Percentiles rank a stretch among this genome's conserved stretches.
phyloP scores from a whole-genome alignment of 805 yeast genomes.

The Yarrowia bubula region DNA sequence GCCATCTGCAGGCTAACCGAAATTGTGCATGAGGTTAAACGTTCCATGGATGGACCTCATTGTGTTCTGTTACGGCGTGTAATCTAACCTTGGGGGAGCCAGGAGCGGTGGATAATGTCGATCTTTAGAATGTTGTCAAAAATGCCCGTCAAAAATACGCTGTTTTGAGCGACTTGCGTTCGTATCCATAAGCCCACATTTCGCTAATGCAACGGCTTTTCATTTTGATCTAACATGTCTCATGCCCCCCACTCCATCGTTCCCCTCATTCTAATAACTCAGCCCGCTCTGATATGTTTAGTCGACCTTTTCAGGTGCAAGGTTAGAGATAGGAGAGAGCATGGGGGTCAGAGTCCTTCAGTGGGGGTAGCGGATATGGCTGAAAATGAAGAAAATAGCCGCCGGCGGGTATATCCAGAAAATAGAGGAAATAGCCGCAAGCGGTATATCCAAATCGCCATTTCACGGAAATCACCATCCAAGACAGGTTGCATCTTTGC shows the following conservation, averaged over 20 bases:
- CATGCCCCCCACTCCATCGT: not conserved
- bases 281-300: not conserved
- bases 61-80: no score
- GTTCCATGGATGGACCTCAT: not conserved
- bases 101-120: no score
- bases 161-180: not conserved
- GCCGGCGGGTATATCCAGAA: no score
- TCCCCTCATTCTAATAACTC: slow-evolving; percentile 8
- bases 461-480: not conserved
- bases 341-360: not conserved
- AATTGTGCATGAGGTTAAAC: not conserved
- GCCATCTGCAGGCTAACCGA: not conserved
- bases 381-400: no score
- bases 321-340: not conserved
- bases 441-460: no score
- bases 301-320: not conserved
- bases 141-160: no score
- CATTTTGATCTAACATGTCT: not conserved
- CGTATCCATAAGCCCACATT: no score
- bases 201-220: not conserved
- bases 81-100: not conserved
- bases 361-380: no score
- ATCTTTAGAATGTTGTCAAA: no score
- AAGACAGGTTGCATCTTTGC: no score
- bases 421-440: no score